phyloP scores from a whole-genome alignment of 257 asterid species.

The Solanum pennellii region DNA sequence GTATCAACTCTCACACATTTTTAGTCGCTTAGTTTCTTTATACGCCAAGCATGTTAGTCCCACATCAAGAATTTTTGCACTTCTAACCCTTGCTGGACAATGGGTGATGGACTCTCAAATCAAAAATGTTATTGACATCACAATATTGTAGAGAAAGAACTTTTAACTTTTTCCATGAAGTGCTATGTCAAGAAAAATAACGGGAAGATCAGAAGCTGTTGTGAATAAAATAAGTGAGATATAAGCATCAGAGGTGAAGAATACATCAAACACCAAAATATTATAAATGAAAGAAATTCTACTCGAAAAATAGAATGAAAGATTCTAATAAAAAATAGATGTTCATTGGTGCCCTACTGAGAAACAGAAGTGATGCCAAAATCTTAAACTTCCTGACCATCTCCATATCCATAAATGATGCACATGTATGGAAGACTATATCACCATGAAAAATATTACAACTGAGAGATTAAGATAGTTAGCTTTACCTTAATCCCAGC shows the following conservation, averaged over 20 bases:
- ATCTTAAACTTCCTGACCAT: neutral
- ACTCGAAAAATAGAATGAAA: neutral
- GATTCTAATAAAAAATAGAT: neutral
- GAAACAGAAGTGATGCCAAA: neutral
- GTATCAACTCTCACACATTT: neutral
- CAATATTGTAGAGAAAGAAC: neutral
- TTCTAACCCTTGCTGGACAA: neutral
- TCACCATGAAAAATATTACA: neutral
- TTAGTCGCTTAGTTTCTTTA: neutral
- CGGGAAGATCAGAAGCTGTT: neutral
- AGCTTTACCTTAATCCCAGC: conserved; percentile 76
- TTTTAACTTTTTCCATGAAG: neutral
- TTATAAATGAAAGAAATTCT: neutral
- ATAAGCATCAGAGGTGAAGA: neutral
- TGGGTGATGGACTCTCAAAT: neutral
- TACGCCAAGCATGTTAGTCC: neutral
- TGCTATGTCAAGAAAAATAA: neutral
- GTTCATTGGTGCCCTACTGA: neutral
- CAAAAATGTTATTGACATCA: neutral
- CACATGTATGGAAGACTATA: neutral
- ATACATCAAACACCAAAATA: neutral
- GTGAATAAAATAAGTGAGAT: neutral
- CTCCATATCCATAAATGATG: neutral
- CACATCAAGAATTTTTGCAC: neutral
- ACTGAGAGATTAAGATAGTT: neutral